Evolutionary conservation across 2,329 filamentous ascomycete genomes (phyloP).

Genomic region (Leptographium radiaticola): DNA sequence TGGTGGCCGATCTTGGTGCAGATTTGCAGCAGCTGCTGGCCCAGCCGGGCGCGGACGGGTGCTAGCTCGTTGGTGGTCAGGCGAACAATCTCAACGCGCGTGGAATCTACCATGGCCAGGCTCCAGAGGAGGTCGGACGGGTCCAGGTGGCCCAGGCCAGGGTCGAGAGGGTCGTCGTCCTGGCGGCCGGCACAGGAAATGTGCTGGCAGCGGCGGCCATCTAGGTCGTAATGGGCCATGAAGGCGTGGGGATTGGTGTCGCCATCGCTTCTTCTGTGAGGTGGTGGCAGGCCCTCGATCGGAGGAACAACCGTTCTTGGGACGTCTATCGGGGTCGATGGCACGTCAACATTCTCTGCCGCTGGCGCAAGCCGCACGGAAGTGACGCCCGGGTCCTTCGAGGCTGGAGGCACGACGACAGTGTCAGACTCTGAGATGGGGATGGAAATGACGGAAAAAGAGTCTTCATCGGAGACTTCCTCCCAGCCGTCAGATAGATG

Average conservation of each 20-base stretch:
- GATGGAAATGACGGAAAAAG: neutral
- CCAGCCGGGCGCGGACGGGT: neutral
- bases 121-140: neutral
- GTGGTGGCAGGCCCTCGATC: neutral
- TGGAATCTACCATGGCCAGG: neutral
- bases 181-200: too few relatives aligned
- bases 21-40: neutral
- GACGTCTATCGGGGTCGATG: too few relatives aligned
- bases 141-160: neutral
- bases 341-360: too few relatives aligned
- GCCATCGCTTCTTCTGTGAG: neutral
- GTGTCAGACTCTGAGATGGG: neutral
- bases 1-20: neutral
- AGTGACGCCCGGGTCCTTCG: too few relatives aligned
- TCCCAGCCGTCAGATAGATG: neutral
- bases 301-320: too few relatives aligned
- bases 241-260: neutral
- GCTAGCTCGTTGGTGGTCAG: neutral
- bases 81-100: neutral
- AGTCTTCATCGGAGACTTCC: neutral
- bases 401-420: neutral
- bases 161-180: neutral
- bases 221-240: neutral
- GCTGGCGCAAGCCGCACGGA: too few relatives aligned
- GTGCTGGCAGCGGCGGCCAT: too few relatives aligned